A percentile compares a stretch with the other conserved stretches of the same genome.
Evolutionary conservation across 1,139 yeast species (phyloP).

Genomic region (Entelexis sorbosivorans): DNA sequence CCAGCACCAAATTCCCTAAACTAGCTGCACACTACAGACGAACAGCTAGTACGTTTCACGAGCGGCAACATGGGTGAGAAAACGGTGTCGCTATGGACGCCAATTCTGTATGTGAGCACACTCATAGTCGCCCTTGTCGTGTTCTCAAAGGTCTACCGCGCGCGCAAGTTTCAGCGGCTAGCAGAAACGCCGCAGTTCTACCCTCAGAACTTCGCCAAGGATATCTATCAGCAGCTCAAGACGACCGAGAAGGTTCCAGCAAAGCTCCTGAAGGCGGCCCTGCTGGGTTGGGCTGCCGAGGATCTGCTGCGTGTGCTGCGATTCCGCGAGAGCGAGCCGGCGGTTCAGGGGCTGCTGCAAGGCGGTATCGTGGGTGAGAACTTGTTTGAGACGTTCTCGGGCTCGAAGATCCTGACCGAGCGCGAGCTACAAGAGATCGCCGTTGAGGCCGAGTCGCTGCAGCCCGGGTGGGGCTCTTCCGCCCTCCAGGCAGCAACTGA

Average conservation of each 20-base stretch:
- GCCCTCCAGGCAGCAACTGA: conserved; percentile 71
- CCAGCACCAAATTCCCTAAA: background rate
- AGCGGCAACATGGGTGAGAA: conserved; percentile 26
- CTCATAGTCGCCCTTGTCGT: conserved; percentile 57
- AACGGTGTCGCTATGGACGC: conserved; percentile 70
- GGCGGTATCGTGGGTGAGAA: conserved; percentile 88
- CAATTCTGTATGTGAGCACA: conserved; percentile 66
- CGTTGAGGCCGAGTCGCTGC: conserved; percentile 60
- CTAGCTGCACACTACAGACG: background rate
- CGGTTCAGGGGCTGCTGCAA: conserved; percentile 61
- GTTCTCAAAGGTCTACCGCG: conserved; percentile 65
- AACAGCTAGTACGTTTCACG: background rate
- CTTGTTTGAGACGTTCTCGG: conserved; percentile 63
- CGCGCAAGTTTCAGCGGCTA: conserved; percentile 37
- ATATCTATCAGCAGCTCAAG: conserved; percentile 52
- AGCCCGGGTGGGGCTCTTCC: conserved; percentile 66
- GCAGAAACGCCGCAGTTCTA: conserved; percentile 49
- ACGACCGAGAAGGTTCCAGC: conserved; percentile 56
- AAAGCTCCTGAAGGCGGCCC: conserved; percentile 74
- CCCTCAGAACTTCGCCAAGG: conserved; percentile 57
- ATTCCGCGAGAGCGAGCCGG: conserved; percentile 62
- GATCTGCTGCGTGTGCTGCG: conserved; percentile 57
- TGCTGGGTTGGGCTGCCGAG: conserved; percentile 63
- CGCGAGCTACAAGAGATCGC: conserved; percentile 69
- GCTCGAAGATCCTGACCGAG: conserved; percentile 69